Percentiles rank a stretch among this genome's conserved stretches.
Conservation (phyloP, 1,284 basidiomycete genomes). For the Cutaneotrichosporon curvatum region DNA sequence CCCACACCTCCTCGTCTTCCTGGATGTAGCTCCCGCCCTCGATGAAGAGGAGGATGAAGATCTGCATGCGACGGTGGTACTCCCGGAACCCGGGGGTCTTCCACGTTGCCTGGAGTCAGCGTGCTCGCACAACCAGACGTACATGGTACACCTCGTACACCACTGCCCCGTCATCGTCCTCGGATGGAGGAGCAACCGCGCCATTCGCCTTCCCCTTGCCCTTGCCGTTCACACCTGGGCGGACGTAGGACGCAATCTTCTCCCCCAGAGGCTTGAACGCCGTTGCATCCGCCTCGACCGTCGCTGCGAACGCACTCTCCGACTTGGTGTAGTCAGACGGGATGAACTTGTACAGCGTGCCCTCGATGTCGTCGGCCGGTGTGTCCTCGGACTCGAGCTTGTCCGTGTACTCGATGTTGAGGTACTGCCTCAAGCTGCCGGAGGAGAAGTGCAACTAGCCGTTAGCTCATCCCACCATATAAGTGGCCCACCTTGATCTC, state of each 20-base stretch:
- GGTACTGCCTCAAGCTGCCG: constrained; percentile 70
- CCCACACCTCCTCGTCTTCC: constrained; percentile 81
- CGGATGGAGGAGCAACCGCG: constrained; percentile 46
- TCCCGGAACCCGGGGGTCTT: constrained; percentile 82
- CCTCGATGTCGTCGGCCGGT: constrained; percentile 82
- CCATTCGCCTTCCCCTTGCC: constrained; percentile 49
- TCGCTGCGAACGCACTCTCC: constrained; percentile 57
- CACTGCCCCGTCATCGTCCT: constrained; percentile 56
- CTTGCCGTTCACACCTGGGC: constrained; percentile 48
- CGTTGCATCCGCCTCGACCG: constrained; percentile 65
- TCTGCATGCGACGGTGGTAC: constrained; percentile 88
- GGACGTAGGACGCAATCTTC: constrained; percentile 67
- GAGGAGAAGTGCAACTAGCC: constrained; percentile 75
- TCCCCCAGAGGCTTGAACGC: constrained; percentile 71
- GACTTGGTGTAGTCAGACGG: constrained; percentile 68
- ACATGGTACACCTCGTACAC: constrained; percentile 83
- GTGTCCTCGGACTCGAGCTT: constrained; percentile 60
- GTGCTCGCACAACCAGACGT: constrained; percentile 31
- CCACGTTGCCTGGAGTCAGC: constrained; percentile 61
- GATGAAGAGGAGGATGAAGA: constrained; percentile 90
- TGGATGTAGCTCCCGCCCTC: constrained; percentile 89
- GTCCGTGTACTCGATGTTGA: constrained; percentile 61
- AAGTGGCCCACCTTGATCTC: constrained; percentile 61
- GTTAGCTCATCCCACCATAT: background rate
- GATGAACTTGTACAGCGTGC: constrained; percentile 68